phyloP scores from a whole-genome alignment of 2,329 filamentous ascomycete species.

The Ophiostoma fasciatum region DNA sequence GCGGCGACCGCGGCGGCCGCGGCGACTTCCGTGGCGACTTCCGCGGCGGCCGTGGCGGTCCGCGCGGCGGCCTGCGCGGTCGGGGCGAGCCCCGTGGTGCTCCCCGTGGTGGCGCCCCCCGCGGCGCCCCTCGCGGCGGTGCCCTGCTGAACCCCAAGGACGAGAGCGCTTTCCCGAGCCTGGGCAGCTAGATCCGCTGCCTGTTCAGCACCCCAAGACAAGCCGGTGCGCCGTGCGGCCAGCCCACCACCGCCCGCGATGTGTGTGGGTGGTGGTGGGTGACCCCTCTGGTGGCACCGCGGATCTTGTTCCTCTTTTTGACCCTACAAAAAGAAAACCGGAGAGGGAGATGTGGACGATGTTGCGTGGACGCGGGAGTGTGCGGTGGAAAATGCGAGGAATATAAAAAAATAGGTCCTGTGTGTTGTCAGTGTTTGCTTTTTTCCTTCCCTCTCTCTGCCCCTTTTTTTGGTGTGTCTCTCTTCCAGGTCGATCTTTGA shows the following conservation, averaged over 20 bases:
- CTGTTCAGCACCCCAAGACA: too few species aligned
- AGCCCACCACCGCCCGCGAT: too few species aligned
- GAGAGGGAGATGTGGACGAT: too few species aligned
- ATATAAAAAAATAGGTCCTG: background rate
- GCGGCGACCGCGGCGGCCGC: conserved; percentile 26
- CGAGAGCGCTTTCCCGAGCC: conserved; percentile 44
- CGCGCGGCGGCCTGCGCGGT: conserved; percentile 19
- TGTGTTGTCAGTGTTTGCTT: too few species aligned
- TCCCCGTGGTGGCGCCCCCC: conserved; percentile 25
- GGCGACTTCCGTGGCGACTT: conserved; percentile 22
- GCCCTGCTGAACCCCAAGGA: conserved; percentile 41
- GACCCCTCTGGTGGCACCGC: too few species aligned
- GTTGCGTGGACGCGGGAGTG: too few species aligned
- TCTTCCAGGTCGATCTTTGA: background rate
- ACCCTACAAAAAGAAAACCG: too few species aligned
- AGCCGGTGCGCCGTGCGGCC: too few species aligned
- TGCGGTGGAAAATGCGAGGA: background rate
- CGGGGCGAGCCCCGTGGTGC: conserved; percentile 21
- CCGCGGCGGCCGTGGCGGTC: conserved; percentile 25
- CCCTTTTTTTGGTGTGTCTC: background rate
- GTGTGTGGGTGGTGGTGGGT: too few species aligned
- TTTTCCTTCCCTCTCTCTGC: background rate
- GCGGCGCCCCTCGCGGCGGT: conserved; percentile 30
- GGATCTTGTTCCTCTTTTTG: too few species aligned
- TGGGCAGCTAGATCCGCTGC: conserved; percentile 27